phyloP scores from a whole-genome alignment of 2,329 filamentous ascomycete genomes.

The Grosmannia huntii region DNA sequence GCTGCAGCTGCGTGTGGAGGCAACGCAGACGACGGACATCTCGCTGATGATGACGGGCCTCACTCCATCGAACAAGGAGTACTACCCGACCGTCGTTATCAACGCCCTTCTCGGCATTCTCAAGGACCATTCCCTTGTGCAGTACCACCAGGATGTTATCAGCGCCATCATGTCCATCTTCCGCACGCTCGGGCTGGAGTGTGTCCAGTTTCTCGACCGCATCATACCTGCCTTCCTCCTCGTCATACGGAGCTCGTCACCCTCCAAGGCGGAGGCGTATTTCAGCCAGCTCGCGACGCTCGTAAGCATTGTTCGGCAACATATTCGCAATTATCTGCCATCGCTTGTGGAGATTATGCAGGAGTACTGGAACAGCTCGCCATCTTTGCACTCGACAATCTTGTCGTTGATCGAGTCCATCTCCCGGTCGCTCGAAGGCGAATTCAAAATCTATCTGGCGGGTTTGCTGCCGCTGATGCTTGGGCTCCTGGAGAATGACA shows the following conservation, averaged over 20 bases:
- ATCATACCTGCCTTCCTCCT: constrained; percentile 89
- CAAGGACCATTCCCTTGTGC: constrained; percentile 76
- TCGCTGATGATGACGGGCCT: constrained; percentile 96
- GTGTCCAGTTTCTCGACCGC: constrained; percentile 83
- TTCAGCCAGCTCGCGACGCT: constrained; percentile 93
- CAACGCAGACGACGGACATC: constrained; percentile 71
- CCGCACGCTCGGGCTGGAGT: constrained; percentile 88
- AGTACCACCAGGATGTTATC: constrained; percentile 87
- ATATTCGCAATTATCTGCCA: constrained; percentile 82
- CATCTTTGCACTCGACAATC: constrained; percentile 80
- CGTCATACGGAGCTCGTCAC: constrained; percentile 72
- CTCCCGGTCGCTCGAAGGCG: constrained; percentile 82
- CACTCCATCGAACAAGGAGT: constrained; percentile 94
- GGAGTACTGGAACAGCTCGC: constrained; percentile 77
- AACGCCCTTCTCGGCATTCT: constrained; percentile 87
- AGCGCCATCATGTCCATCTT: constrained; percentile 99
- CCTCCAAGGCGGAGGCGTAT: constrained; percentile 77
- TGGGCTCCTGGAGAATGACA: constrained; percentile 79
- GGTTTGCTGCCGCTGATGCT: constrained; percentile 87
- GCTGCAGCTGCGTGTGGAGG: constrained; percentile 52
- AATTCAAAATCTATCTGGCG: constrained; percentile 95
- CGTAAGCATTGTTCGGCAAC: constrained; percentile 89
- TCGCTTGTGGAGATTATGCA: constrained; percentile 77
- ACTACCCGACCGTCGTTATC: constrained; percentile 96
- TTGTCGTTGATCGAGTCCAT: constrained; percentile 88